Evolutionary conservation across 495 filamentous ascomycete species (phyloP).

Genomic region (Penicillium daleae): DNA sequence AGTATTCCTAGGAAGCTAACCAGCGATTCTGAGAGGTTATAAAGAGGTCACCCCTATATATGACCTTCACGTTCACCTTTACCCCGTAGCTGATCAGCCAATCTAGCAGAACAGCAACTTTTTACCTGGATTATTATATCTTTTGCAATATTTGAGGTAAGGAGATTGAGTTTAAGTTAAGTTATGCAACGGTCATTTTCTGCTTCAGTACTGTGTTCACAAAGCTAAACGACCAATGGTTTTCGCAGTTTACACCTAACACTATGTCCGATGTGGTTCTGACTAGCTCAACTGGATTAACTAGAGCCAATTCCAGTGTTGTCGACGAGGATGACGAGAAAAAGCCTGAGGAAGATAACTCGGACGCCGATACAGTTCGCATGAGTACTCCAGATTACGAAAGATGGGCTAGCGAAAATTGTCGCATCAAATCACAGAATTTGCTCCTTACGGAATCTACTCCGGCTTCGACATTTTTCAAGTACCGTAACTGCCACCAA

Average conservation of each 20-base stretch:
- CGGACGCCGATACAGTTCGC: conserved; percentile 1
- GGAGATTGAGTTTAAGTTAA: conserved; percentile 6
- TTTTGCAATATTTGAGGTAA: background rate
- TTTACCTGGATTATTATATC: background rate
- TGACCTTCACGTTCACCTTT: conserved; percentile 2
- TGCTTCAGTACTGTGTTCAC: background rate
- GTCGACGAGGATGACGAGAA: conserved; percentile 2
- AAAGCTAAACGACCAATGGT: conserved; percentile 6
- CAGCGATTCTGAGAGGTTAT: conserved; percentile 1
- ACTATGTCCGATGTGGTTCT: conserved; percentile 2
- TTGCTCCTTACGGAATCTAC: conserved; percentile 4
- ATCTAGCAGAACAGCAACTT: conserved; percentile 6
- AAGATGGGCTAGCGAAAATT: conserved; percentile 6
- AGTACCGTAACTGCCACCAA: background rate
- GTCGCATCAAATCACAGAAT: background rate
- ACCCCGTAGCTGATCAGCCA: background rate
- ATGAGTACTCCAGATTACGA: conserved; percentile 9
- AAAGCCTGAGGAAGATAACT: conserved; percentile 7
- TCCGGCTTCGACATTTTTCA: conserved; percentile 4
- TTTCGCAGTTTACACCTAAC: conserved; percentile 5
- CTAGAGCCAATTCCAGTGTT: conserved; percentile 5
- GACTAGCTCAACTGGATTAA: conserved; percentile 3
- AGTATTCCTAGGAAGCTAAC: conserved; percentile 1
- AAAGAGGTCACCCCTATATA: background rate
- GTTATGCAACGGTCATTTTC: background rate